Percentiles rank a stretch among this genome's conserved stretches.
phyloP scores from a whole-genome alignment of 2,329 filamentous ascomycete species.

The Ophioceras dolichostomum region DNA sequence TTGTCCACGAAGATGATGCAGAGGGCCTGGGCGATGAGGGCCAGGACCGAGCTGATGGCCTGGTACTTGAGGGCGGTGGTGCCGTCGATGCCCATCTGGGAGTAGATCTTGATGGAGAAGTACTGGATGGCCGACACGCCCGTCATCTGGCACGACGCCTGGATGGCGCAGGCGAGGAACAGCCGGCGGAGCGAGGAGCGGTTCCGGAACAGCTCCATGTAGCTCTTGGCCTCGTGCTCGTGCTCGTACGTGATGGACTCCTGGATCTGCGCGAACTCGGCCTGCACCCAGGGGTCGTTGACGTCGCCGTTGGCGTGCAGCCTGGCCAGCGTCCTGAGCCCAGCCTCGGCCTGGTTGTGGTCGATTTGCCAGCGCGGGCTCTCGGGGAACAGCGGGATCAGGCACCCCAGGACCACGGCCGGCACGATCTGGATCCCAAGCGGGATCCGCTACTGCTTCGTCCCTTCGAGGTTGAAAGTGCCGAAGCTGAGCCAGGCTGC shows the following conservation, averaged over 20 bases:
- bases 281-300: constrained; percentile 56
- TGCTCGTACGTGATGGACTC: constrained; percentile 53
- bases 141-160: constrained; percentile 66
- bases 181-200: constrained; percentile 57
- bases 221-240: constrained; percentile 57
- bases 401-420: constrained; percentile 46
- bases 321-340: constrained; percentile 52
- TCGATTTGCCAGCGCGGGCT: constrained; percentile 65
- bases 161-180: constrained; percentile 56
- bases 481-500: constrained; percentile 67
- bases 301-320: constrained; percentile 59
- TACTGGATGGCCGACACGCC: constrained; percentile 63
- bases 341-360: constrained; percentile 51
- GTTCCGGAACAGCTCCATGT: constrained; percentile 54
- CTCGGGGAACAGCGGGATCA: constrained; percentile 63
- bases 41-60: constrained; percentile 61
- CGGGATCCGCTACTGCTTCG: constrained; percentile 38
- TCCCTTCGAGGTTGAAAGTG: constrained; percentile 21
- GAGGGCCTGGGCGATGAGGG: constrained; percentile 52
- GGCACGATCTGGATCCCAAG: constrained; percentile 49
- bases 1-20: constrained; percentile 60
- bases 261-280: constrained; percentile 61
- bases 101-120: constrained; percentile 56
- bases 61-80: constrained; percentile 61
- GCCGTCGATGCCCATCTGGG: constrained; percentile 54